Base-by-base conservation (phyloP, 176 grass and related monocot genomes). In the Oryza officinalis region DNA sequence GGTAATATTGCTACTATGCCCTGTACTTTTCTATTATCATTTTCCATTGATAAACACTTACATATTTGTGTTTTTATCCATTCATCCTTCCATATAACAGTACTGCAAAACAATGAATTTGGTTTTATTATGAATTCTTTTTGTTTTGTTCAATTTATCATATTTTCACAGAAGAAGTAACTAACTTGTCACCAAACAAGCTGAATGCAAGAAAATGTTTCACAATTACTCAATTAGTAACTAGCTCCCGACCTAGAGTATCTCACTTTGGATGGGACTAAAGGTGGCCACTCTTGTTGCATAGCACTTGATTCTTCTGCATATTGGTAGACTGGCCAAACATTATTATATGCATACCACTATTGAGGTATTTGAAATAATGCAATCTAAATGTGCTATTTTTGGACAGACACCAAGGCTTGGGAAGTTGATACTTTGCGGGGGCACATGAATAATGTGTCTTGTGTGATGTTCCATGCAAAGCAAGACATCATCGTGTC, bases 361-460 rank as follows among this genome's bases (percentile, higher is more conserved):
- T 54, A 49, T 49, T 20, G 15, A 22, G 50, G 6, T 22, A 54
- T 54, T 85, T 64, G 54, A 27, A 79, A 71, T 44, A 28, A 23
- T 77, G 26, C 71, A 65, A 71, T 23, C 2, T 77, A 0, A 38
- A 7, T 47, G 18, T 72, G 18, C 63, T 82, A 22, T 86, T 67
- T 77, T 59, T 82, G 12, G 46, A 87, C 91, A 98, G 96, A 98
- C 65, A 94, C 93, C 17, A 98, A 98, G 85, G 96, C 96, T 77
- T 98, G 96, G 96, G 96, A 98, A 84, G 96, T 98, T 26, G 96
- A 98, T 86, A 98, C 96, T 82, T 86, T 98, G 69, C 89, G 96
- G 71, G 96, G 96, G 0, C 96, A 98, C 89, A 95, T 98, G 96
- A 98, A 93, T 86, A 98, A 98, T 41, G 96, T 98, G 61, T 98